Evolutionary conservation across 768 basidiomycete genomes (phyloP), one percentile per base, ranked within the genome.

Genomic region (Mycena floridula): DNA sequence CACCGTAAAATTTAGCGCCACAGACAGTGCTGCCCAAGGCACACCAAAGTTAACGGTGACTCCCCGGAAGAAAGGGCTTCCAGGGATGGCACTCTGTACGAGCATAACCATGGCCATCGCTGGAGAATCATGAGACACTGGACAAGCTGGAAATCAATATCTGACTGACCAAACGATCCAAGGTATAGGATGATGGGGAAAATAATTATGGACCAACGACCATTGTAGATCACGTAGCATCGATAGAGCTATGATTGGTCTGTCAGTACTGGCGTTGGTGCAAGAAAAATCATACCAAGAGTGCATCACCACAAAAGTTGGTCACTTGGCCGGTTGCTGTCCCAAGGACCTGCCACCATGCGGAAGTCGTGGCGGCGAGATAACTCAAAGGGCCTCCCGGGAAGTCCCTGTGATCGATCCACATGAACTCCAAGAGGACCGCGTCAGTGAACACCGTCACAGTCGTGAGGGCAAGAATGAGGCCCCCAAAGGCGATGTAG

Each of bases 231-330:
- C 22, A 61, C 47, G 26, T 39, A 61, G 46, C 62, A 66, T 22
- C 65, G 63, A 43, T 65, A 57, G 30, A 70, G 53, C 69, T n/a
- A n/a, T n/a, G n/a, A n/a, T n/a, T 70, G 41, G 23, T 12, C n/a
- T 13, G 4, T 12, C 2, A 40, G 5, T 23, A 23, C 6, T n/a
- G 15, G 24, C 20, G n/a, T 24, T 11, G 21, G 41, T 16, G 21
- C 4, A n/a, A 18, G n/a, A 7, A 26, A 40, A 23, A 24, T 21
- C 64, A 44, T 42, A 70, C 68, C 51, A 70, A 56, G 26, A 69
- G 37, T 1, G 43, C 67, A 24, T 67, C 64, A n/a, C 57, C 59
- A 53, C 66, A 51, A 5, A 67, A 53, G 37, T 65, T 63, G 28
- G 64, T 42, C 5, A 54, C 13, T 16, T 48, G 42, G 18, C 54